phyloP scores from a whole-genome alignment of 2,329 filamentous ascomycete species.

The Paecilomyces sp. region DNA sequence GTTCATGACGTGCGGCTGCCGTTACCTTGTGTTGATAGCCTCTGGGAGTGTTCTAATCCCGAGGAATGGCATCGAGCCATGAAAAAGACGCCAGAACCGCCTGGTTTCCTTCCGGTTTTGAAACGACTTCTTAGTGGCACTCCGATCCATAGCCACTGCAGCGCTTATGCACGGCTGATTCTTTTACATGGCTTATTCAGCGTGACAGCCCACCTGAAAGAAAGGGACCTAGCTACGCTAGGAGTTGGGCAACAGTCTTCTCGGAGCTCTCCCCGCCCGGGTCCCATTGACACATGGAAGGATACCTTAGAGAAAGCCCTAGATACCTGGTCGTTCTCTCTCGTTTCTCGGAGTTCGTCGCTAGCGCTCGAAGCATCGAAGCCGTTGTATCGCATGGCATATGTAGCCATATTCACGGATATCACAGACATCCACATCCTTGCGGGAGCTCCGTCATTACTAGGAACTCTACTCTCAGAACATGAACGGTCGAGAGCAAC shows the following conservation, averaged over 20 bases:
- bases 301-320: constrained; percentile 18
- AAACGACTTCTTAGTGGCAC: constrained; percentile 13
- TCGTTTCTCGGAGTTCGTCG: constrained; percentile 16
- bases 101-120: constrained; percentile 16
- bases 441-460: constrained; percentile 16
- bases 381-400: constrained; percentile 17
- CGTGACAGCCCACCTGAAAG: constrained; percentile 17
- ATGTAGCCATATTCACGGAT: constrained; percentile 17
- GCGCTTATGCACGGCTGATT: constrained; percentile 16
- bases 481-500: constrained; percentile 12
- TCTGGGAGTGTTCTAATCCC: constrained; percentile 15
- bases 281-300: constrained; percentile 15
- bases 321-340: constrained; percentile 20
- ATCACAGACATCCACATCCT: constrained; percentile 21
- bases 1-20: constrained; percentile 19
- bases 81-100: constrained; percentile 11
- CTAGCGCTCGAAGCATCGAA: constrained; percentile 15
- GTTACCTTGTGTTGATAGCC: constrained; percentile 16
- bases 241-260: constrained; percentile 11
- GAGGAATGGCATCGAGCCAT: constrained; percentile 14
- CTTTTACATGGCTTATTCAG: constrained; percentile 19
- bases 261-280: constrained; percentile 4
- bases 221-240: constrained; percentile 11
- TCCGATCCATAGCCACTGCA: constrained; percentile 15
- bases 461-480: constrained; percentile 10